Percentiles rank a stretch among this genome's conserved stretches.
phyloP scores from a whole-genome alignment of 192 early-diverging fungal species.

The Jimgerdemannia flammicorona region DNA sequence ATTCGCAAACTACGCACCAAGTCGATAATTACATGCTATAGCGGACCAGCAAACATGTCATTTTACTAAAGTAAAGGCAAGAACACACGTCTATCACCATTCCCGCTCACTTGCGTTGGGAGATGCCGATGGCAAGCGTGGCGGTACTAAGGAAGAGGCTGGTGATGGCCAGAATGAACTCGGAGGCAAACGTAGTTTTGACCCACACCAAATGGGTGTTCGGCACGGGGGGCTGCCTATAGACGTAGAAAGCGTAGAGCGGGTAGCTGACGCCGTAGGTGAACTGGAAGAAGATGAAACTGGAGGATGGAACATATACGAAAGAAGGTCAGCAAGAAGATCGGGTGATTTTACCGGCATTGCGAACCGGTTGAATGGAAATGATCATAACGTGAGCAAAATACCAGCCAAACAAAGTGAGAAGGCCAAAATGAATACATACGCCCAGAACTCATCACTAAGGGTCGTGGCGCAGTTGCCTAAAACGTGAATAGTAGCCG shows the following conservation, averaged over 20 bases:
- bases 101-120: too few relatives aligned
- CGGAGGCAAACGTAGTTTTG: background rate
- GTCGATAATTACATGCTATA: too few relatives aligned
- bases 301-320: background rate
- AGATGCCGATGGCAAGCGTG: background rate
- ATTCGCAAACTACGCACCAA: too few relatives aligned
- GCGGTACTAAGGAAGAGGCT: background rate
- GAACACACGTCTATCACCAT: too few relatives aligned
- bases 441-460: conserved; percentile 7
- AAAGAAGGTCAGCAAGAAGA: background rate
- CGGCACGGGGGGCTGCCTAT: background rate
- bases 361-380: conserved; percentile 9
- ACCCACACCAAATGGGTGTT: background rate
- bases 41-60: too few relatives aligned
- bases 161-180: background rate
- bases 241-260: conserved; percentile 9
- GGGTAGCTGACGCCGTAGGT: conserved; percentile 19
- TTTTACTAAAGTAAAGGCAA: too few relatives aligned
- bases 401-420: conserved; percentile 22
- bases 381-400: conserved; percentile 2
- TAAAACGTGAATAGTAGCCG: background rate
- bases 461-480: background rate
- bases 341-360: background rate
- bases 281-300: conserved; percentile 23
- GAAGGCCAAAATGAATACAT: conserved; percentile 5